A percentile compares a stretch with the other conserved stretches of the same genome.
These are phyloP conservation scores for Cornus controversa DNA, from an alignment of 148 eudicot species.

Conservation along the genomic window DNA sequence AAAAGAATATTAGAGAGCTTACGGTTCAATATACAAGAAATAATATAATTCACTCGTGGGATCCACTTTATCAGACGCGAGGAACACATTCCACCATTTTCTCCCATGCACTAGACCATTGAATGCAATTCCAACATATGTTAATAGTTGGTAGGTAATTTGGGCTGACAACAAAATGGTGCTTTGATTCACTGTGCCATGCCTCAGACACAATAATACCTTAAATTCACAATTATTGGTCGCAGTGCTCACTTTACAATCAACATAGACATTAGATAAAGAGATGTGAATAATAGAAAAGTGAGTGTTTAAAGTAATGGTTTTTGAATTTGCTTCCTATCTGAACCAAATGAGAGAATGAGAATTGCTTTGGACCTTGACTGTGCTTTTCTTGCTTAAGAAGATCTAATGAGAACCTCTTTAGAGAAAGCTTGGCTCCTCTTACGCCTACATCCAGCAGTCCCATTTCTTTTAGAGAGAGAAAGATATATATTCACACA, in stretches of 20 bases:
- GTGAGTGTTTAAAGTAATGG: constrained; percentile 11
- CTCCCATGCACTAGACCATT: too few relatives aligned
- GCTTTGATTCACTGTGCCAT: neutral
- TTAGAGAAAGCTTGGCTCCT: constrained; percentile 23
- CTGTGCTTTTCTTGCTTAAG: constrained; percentile 78
- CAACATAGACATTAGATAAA: constrained; percentile 19
- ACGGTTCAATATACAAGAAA: too few relatives aligned
- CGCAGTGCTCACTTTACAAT: constrained; percentile 10
- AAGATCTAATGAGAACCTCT: constrained; percentile 33
- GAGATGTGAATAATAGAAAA: constrained; percentile 16
- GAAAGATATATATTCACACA: neutral
- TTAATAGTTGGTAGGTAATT: too few relatives aligned
- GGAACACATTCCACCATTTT: too few relatives aligned
- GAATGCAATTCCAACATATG: too few relatives aligned
- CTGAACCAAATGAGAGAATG: constrained; percentile 16
- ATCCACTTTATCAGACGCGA: too few relatives aligned
- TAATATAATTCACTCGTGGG: too few relatives aligned
- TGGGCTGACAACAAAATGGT: too few relatives aligned
- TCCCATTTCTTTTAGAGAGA: neutral
- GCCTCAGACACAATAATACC: too few relatives aligned
- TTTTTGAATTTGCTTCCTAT: constrained; percentile 4
- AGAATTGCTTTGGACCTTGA: constrained; percentile 47
- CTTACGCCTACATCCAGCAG: constrained; percentile 6
- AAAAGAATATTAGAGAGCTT: too few relatives aligned
- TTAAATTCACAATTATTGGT: too few relatives aligned